Base-by-base conservation (phyloP, 2,329 filamentous ascomycete species). In the Xylariaceae sp. region DNA sequence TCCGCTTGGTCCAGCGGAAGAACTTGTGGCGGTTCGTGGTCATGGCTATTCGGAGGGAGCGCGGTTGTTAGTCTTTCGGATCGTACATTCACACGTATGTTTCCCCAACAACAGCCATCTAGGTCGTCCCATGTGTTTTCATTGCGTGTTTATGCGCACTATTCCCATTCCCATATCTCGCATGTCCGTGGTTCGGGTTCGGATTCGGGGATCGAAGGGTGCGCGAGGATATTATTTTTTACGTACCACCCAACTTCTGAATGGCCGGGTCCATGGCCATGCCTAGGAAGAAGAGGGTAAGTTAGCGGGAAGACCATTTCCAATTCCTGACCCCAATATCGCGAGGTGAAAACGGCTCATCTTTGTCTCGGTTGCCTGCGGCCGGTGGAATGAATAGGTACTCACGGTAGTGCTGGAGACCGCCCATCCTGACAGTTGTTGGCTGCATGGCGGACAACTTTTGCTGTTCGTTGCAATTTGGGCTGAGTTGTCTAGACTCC, bases 1-100 rank as follows among this genome's bases (percentile, higher is more conserved):
- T 94, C 57, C 85, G 76, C 36, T 80, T 76, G 24, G 85, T 97
- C 87, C 88, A 97, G 65, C 88, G 78, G 77, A 97, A 98, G 77
- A 87, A 95, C 69, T 88, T 88, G 77, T 89, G 83, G 51, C 92
- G 84, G 71, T 86, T 88, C 58, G 76, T 71, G 58, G 76, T 78
- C 80, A 96, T 85, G 63, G 84, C 89, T 95, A 57, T 54, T 23
- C 11, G 12, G 23, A 3, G 7, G 12, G 18, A 31, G 31, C 33
- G 36, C 34, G 21, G 14, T 15, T n/a, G 23, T 15, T 14, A 29
- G 15, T 29, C 7, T n/a, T n/a, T n/a, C n/a, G n/a, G n/a, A n/a
- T n/a, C n/a, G n/a, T n/a, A n/a, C n/a, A n/a, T n/a, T n/a, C n/a
- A n/a, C n/a, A n/a, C n/a, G n/a, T n/a, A n/a, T n/a, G n/a, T n/a